Evolutionary conservation across 2,329 filamentous ascomycete species (phyloP), one percentile per base, ranked within the genome.

Genomic region (Mollisiaceae sp.): DNA sequence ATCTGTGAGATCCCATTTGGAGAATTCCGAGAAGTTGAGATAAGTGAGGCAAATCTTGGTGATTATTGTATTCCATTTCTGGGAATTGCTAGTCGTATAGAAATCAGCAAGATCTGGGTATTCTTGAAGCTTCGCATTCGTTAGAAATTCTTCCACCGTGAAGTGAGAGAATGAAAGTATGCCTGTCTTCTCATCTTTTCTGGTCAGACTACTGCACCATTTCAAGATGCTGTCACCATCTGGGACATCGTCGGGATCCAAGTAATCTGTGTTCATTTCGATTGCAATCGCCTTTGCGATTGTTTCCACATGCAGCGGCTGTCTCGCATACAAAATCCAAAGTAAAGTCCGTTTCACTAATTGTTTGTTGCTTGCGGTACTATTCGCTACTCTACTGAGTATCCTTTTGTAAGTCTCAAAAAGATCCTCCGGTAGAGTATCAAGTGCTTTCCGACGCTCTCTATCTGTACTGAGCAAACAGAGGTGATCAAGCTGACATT

Each of bases 361-460:
- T 5, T 50, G 38, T 43, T 70, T 69, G n/a, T 72, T 66, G 5
- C 62, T 57, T n/a, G 58, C 54, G 11, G 50, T 71, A 22, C 68
- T 67, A 14, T 61, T 63, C 18, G 73, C 67, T 15, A 77, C 67
- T 38, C 64, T 67, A 2, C 70, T 63, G 11, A 78, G 65, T 9
- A 75, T 77, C 45, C 71, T 66, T n/a, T 68, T 67, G 36, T 77
- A 75, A 1, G 70, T 74, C 41, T 71, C 69, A 8, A 71, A 70
- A 6, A 75, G 57, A 38, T 68, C 68, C 5, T 60, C 62, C 4
- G 73, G 73, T 8, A 68, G 22, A 14, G 58, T 63, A 22, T 45
- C 50, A 0, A 73, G 65, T 1, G 69, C 63, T 8, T 66, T 60
- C n/a, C 61, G 56, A 9, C 70, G 65, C 38, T 69, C 67, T n/a